These are phyloP conservation scores for Yamadazyma paraphyllophila DNA, from an alignment of 805 yeast genomes.

Conservation along the genomic window DNA sequence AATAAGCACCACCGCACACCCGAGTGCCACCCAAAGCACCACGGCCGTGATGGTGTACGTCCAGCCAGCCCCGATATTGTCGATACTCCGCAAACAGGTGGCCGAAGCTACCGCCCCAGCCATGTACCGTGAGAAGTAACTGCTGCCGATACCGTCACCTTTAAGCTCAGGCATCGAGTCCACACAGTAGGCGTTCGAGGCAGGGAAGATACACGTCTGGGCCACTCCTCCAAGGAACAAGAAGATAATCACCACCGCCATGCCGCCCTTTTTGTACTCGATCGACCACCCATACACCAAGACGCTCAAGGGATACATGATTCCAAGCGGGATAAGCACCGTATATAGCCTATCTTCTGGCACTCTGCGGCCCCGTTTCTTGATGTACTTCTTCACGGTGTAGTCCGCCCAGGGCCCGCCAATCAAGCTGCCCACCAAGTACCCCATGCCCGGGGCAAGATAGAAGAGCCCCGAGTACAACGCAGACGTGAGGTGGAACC, in stretches of 20 bases:
- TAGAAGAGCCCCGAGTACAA: slow-evolving; percentile 53
- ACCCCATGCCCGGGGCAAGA: slow-evolving; percentile 58
- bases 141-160: slow-evolving; percentile 57
- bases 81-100: slow-evolving; percentile 44
- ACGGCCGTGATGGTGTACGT: slow-evolving; percentile 49
- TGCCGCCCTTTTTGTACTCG: slow-evolving; percentile 50
- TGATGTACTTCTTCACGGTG: slow-evolving; percentile 43
- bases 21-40: slow-evolving; percentile 38
- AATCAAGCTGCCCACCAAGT: slow-evolving; percentile 45
- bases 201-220: slow-evolving; percentile 52
- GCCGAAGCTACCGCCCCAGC: slow-evolving; percentile 54
- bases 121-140: slow-evolving; percentile 49
- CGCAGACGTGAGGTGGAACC: slow-evolving; percentile 49
- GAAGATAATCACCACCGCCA: slow-evolving; percentile 51
- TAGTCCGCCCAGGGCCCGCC: slow-evolving; percentile 56
- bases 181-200: slow-evolving; percentile 55
- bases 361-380: slow-evolving; percentile 41
- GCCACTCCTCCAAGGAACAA: slow-evolving; percentile 49
- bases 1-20: slow-evolving; percentile 31
- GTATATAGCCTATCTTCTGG: slow-evolving; percentile 54
- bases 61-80: slow-evolving; percentile 57
- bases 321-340: slow-evolving; percentile 36
- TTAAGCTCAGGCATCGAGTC: slow-evolving; percentile 54
- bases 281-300: slow-evolving; percentile 56
- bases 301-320: slow-evolving; percentile 44